Evolutionary conservation across 345 rosid genomes (phyloP).

Genomic region (Chamaenerion angustifolium): DNA sequence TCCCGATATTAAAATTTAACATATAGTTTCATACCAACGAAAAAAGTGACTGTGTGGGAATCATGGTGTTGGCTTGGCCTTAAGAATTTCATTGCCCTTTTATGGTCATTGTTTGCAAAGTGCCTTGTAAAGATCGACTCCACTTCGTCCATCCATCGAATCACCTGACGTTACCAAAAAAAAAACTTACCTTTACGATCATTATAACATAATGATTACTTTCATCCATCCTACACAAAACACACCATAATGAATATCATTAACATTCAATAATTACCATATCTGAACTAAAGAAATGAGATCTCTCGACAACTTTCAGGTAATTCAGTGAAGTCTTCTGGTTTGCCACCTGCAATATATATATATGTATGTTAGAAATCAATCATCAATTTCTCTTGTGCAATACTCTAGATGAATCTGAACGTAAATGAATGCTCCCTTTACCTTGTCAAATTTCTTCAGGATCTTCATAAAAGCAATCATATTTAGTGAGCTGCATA

Average conservation of each 20-base stretch:
- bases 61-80: constrained; percentile 70
- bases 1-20: no score
- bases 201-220: no score
- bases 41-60: constrained; percentile 89
- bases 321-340: constrained; percentile 71
- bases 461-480: constrained; percentile 77
- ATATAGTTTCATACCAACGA: constrained; percentile 51
- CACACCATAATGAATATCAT: no score
- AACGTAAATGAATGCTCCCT: no score
- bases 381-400: neutral
- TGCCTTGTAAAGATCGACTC: constrained; percentile 87
- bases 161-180: constrained; percentile 27
- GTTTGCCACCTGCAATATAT: constrained; percentile 46
- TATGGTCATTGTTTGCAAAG: constrained; percentile 83
- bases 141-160: constrained; percentile 88
- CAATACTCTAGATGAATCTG: no score
- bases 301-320: constrained; percentile 61
- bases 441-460: constrained; percentile 94
- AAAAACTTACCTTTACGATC: neutral
- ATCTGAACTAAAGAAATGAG: constrained; percentile 74
- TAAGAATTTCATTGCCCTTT: constrained; percentile 88
- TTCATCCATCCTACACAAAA: no score
- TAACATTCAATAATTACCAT: constrained; percentile 29
- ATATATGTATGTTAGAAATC: neutral
- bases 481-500: constrained; percentile 71